These are phyloP conservation scores for Astrothelium macrocarpum DNA, from an alignment of 495 filamentous ascomycete species.

Conservation along the genomic window DNA sequence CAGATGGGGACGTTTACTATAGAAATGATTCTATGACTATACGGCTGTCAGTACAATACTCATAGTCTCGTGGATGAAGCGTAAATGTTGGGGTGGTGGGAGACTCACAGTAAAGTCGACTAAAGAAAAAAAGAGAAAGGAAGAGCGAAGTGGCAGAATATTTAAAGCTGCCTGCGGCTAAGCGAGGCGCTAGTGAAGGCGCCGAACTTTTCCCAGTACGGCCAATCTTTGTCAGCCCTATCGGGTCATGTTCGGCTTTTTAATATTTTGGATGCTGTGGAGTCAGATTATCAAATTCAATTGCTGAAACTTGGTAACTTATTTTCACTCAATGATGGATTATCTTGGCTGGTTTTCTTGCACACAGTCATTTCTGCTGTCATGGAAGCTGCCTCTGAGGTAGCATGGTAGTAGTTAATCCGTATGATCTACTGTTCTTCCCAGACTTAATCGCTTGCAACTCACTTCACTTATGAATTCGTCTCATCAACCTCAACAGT, in stretches of 20 bases:
- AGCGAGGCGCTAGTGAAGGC: conserved; percentile 2
- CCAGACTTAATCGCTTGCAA: no score
- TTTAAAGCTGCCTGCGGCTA: conserved; percentile 7
- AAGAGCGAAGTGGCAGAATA: conserved; percentile 28
- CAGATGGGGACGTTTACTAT: conserved; percentile 44
- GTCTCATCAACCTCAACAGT: no score
- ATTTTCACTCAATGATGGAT: no score
- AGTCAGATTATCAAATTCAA: not conserved
- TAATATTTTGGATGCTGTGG: not conserved
- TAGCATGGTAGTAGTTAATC: no score
- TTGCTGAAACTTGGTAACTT: no score
- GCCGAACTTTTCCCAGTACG: not conserved
- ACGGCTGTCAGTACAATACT: conserved; percentile 5
- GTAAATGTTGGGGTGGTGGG: conserved; percentile 11
- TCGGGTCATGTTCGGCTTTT: not conserved
- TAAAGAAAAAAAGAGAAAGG: conserved; percentile 24
- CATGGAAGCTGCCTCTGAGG: no score
- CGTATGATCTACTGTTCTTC: no score
- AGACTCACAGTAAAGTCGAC: conserved; percentile 23
- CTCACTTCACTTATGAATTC: no score
- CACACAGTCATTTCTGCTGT: no score
- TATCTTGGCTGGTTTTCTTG: no score
- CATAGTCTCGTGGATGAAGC: not conserved
- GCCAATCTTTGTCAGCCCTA: not conserved
- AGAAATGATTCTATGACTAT: conserved; percentile 42